Evolutionary conservation across 352 stramenopile genomes (phyloP).

Genomic region (Nannochloropsis limnetica): DNA sequence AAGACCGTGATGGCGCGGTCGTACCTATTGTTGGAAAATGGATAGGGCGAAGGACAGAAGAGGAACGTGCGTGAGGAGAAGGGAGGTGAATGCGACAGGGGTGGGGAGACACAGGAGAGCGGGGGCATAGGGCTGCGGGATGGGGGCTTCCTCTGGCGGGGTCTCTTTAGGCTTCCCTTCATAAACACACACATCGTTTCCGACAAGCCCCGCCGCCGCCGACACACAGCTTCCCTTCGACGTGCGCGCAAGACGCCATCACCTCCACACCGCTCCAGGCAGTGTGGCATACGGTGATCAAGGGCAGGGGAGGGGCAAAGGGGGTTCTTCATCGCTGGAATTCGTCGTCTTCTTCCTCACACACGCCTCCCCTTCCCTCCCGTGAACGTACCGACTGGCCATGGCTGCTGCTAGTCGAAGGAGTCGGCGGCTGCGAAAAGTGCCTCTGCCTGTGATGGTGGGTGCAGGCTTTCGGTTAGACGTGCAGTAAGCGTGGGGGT

Average conservation of each 20-base stretch:
- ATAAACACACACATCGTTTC: too few relatives aligned
- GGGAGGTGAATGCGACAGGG: background rate
- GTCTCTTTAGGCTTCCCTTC: background rate
- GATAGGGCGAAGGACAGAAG: background rate
- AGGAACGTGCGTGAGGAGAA: background rate
- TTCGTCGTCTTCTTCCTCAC: slow-evolving; percentile 31
- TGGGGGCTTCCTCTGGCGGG: background rate
- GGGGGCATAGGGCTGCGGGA: background rate
- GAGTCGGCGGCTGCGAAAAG: background rate
- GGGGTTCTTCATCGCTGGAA: slow-evolving; percentile 9
- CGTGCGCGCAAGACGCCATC: background rate
- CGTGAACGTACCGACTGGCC: slow-evolving; percentile 11
- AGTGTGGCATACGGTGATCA: background rate
- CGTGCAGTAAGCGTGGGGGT: background rate
- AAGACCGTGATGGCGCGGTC: slow-evolving; percentile 99
- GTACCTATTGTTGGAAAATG: slow-evolving; percentile 68
- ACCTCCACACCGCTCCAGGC: background rate
- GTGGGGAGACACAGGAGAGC: background rate
- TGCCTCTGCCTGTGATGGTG: background rate
- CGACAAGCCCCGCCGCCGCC: background rate
- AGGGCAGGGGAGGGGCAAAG: background rate
- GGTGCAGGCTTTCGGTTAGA: background rate
- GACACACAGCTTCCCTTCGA: background rate
- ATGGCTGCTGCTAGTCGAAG: background rate
- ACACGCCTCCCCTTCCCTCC: background rate